A percentile compares a stretch with the other conserved stretches of the same genome.
Evolutionary conservation across 139 green algal species (phyloP).

Genomic region (Gonium pectorale): DNA sequence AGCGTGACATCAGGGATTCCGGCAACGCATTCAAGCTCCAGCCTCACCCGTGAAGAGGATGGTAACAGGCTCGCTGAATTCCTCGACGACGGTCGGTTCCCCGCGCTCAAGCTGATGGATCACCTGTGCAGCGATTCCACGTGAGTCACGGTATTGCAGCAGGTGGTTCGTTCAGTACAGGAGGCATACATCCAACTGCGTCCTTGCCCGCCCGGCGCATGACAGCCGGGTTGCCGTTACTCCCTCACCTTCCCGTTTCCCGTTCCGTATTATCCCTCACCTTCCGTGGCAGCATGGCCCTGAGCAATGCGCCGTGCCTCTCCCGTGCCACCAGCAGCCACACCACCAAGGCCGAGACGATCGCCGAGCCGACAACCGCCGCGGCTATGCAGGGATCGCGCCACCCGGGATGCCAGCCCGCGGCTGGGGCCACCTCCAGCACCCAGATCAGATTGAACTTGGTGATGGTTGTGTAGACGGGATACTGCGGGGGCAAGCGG

Average conservation of each 20-base stretch:
- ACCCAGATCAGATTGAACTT: constrained; percentile 52
- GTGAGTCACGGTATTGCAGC: no score
- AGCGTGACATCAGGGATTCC: no score
- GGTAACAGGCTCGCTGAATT: constrained; percentile 33
- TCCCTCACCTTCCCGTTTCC: no score
- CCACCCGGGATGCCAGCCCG: constrained; percentile 46
- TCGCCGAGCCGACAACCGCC: constrained; percentile 38
- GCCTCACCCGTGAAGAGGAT: constrained; percentile 37
- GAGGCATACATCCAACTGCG: no score
- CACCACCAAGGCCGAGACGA: constrained; percentile 38
- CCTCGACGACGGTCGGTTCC: constrained; percentile 33
- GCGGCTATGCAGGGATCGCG: constrained; percentile 40
- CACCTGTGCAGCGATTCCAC: no score
- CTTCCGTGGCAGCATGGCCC: constrained; percentile 38
- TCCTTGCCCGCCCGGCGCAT: no score
- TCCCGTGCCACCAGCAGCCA: constrained; percentile 44
- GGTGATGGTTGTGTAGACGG: not conserved
- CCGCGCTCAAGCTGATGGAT: constrained; percentile 28
- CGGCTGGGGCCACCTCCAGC: constrained; percentile 12
- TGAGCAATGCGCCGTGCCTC: constrained; percentile 34
- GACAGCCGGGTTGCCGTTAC: no score
- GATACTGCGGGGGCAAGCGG: not conserved
- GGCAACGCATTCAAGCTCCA: no score
- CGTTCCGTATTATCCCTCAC: no score
- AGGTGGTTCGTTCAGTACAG: no score